Evolutionary conservation across 1,284 basidiomycete species (phyloP), one percentile per base, ranked within the genome.

Genomic region (Pterula multifida): DNA sequence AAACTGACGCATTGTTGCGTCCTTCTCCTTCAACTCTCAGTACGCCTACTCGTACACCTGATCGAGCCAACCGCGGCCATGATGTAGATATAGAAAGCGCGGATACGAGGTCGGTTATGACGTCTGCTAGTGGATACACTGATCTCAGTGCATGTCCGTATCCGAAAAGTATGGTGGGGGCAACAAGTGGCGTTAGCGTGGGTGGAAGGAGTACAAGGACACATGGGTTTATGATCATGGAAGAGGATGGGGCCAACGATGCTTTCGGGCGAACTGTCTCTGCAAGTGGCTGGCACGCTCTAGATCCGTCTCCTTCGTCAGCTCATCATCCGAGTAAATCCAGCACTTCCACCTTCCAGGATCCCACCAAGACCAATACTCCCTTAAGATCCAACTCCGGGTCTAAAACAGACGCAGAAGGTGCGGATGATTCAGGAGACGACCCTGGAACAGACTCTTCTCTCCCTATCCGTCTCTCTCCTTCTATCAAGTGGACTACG

Each of bases 151-250:
- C 9, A n/a, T 11, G 32, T 35, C 32, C 9, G 32, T 35, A 35
- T n/a, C 32, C 32, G 11, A 9, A 9, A n/a, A 42, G 39, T 22
- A 17, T 42, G 39, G 39, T n/a, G 21, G 39, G 21, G 9, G 39
- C 4, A 19, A 22, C 6, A 17, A 42, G n/a, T 17, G 19, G 39
- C 9, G n/a, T n/a, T n/a, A 42, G 39, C 17, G 19, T 42, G 6
- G 39, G 39, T 4, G 39, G 39, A 4, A 19, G 9, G 6, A 42
- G 39, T 42, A 42, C 39, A 17, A n/a, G 39, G 39, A 42, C 39
- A 17, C 39, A 42, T 42, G 39, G 39, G 39, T 42, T 42, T 42
- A 42, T 42, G 39, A 42, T 42, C 17, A 42, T 42, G 39, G 39
- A 42, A 17, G 39, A 42, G 39, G 39, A 42, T 6, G 32, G n/a